Base-by-base conservation (phyloP, 768 basidiomycete genomes). In the Russula abietina region DNA sequence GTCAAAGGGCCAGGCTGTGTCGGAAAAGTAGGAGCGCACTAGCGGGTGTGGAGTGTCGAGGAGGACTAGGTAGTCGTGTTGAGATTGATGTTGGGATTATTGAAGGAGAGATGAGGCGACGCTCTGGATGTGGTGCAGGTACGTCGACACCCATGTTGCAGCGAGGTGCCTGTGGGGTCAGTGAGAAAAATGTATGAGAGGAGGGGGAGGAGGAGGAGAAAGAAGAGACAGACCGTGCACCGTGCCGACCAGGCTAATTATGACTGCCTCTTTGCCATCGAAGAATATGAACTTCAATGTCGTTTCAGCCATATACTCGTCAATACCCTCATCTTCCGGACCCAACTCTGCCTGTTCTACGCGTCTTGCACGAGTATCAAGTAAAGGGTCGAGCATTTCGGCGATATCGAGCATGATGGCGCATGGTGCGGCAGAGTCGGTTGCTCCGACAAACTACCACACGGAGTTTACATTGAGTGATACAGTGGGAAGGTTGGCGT, bases 221-320 rank as follows among this genome's bases (percentile, higher is more conserved):
- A n/a, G 66, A 30, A 30, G 28, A 5, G 28, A n/a, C 24, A 9
- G 49, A 93, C 95, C 91, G 85, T 45, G 96, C 88, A 22, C 96
- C 96, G 71, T 99, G 80, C 81, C 2, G 92, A 93, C 96, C 96
- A 99, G 30, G 83, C 79, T 52, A 83, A n/a, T n/a, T n/a, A n/a
- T 79, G 74, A 96, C 97, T 0, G 97, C 97, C 74, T 98, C 97
- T 74, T 99, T 97, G 3, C 97, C 97, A 69, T 99, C 97, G 62
- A 99, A 96, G 72, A 99, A 74, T n/a, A n/a, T n/a, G n/a, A n/a
- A n/a, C n/a, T n/a, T n/a, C n/a, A n/a, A n/a, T 4, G 95, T 96
- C 22, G 89, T 92, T 60, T 91, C 88, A 0, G 83, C 83, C 16
- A 86, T 49, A 43, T 43, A 19, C 19, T n/a, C n/a, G n/a, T n/a